Evolutionary conservation across 2,329 filamentous ascomycete species (phyloP), one percentile per base, ranked within the genome.

Genomic region (Ophiognomonia clavigignenti-juglandacearum): DNA sequence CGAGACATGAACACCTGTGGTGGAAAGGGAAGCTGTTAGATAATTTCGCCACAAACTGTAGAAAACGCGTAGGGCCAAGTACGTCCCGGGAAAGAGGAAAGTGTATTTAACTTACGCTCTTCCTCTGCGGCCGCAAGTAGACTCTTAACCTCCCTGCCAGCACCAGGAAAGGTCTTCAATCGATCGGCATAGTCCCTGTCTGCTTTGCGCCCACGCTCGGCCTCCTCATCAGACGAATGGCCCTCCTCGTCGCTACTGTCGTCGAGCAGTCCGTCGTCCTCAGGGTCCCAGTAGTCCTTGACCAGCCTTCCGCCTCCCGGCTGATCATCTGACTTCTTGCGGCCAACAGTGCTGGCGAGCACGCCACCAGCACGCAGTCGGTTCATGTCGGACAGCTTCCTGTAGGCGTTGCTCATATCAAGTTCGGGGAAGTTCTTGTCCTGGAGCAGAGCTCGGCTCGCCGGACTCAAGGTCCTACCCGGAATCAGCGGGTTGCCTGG

Each of bases 61-160:
- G 4, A 5, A 11, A 10, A n/a, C 29, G 29, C 26, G 29, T 31
- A n/a, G 4, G 4, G n/a, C 5, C 29, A 31, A 13, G 29, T 11
- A 10, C 4, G 10, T 10, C n/a, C 29, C 4, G 13, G 29, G 5
- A n/a, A 31, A 6, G 4, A 4, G 29, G 29, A n/a, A 26, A 26
- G 24, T 26, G 24, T 14, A 26, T 24, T 18, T 11, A 24, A 75
- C 85, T 60, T 73, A 88, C 88, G 78, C 62, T 92, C 87, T 73
- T 89, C 84, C 61, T 92, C 85, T 1, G 84, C 83, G 6, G 85
- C 86, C 32, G 84, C 86, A 44, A 91, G 68, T 47, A 90, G 64
- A 57, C 83, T 88, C 60, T 73, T 69, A 1, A 75, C 70, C 56
- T 71, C 72, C 49, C 67, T 66, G 4, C 54, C 58, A 10, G 24